Evolutionary conservation across 2,329 filamentous ascomycete genomes (phyloP).

Genomic region (Ophiostoma populinum): DNA sequence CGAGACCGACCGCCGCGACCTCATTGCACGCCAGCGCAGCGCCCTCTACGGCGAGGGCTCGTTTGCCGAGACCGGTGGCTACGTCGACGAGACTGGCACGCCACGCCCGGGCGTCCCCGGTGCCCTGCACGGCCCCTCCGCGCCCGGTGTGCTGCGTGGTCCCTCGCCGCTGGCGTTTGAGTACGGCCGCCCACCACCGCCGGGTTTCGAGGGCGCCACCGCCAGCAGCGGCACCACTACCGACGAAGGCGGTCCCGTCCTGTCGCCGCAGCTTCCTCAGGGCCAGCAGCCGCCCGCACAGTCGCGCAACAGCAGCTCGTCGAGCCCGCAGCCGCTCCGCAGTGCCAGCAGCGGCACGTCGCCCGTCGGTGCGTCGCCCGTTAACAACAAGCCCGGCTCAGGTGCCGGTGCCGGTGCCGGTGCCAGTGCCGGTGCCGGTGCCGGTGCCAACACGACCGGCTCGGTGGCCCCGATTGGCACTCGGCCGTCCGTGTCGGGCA

Average conservation of each 20-base stretch:
- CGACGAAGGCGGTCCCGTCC: slow-evolving; percentile 11
- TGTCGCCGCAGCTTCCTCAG: slow-evolving; percentile 32
- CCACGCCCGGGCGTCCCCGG: slow-evolving; percentile 50
- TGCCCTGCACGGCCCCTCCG: slow-evolving; percentile 29
- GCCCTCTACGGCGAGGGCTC: slow-evolving; percentile 71
- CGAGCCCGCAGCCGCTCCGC: slow-evolving; percentile 51
- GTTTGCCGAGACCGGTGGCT: slow-evolving; percentile 49
- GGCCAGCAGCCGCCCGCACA: slow-evolving; percentile 32
- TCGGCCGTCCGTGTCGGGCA: slow-evolving; percentile 44
- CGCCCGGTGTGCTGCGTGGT: slow-evolving; percentile 52
- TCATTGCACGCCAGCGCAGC: slow-evolving; percentile 90
- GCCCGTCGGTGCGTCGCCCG: slow-evolving; percentile 40
- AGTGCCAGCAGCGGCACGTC: neutral
- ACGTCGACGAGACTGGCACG: slow-evolving; percentile 49
- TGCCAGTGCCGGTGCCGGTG: too few species aligned
- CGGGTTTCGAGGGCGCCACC: slow-evolving; percentile 20
- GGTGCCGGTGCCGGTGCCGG: slow-evolving; percentile 21
- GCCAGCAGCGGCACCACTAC: too few species aligned
- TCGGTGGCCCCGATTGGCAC: slow-evolving; percentile 88
- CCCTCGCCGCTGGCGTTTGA: slow-evolving; percentile 71
- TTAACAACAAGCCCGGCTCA: slow-evolving; percentile 35
- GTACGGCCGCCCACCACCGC: slow-evolving; percentile 25
- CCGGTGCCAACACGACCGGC: too few species aligned
- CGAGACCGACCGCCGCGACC: slow-evolving; percentile 87
- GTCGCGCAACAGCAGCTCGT: slow-evolving; percentile 66